Percentiles rank a stretch among this genome's conserved stretches.
Evolutionary conservation across 2,329 filamentous ascomycete species (phyloP).

Genomic region (Neonectria neomacrospora): DNA sequence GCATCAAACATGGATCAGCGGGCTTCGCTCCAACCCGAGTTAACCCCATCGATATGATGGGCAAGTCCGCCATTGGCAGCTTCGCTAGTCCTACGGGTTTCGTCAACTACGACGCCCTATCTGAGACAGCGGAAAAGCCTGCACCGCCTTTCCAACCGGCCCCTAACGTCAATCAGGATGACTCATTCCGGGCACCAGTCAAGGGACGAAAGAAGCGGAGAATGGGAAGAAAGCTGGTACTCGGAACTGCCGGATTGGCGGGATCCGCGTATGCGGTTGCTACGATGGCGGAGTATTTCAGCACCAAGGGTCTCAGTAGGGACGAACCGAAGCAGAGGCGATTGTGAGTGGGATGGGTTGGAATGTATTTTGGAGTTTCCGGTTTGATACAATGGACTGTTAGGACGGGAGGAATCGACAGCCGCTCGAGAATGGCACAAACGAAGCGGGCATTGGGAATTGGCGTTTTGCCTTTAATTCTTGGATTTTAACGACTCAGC

Average conservation of each 20-base stretch:
- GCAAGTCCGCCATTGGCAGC: constrained; percentile 60
- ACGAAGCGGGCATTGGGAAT: neutral
- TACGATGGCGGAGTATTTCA: constrained; percentile 67
- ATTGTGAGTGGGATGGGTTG: constrained; percentile 36
- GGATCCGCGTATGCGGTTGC: constrained; percentile 68
- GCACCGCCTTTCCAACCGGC: constrained; percentile 52
- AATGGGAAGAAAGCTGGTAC: constrained; percentile 59
- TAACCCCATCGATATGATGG: constrained; percentile 71
- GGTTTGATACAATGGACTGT: neutral
- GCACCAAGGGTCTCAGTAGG: constrained; percentile 53
- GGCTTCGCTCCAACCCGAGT: constrained; percentile 39
- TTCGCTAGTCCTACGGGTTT: constrained; percentile 75
- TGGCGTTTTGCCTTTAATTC: neutral
- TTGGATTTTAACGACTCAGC: neutral
- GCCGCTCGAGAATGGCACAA: neutral
- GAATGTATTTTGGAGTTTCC: neutral
- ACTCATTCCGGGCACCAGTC: constrained; percentile 54
- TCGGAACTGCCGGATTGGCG: constrained; percentile 66
- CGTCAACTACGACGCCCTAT: constrained; percentile 66
- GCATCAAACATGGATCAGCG: neutral
- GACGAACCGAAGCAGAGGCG: constrained; percentile 54
- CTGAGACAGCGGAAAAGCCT: constrained; percentile 45
- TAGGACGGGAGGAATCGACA: neutral
- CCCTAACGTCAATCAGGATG: constrained; percentile 58
- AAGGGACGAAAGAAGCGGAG: constrained; percentile 52